Percentiles rank a stretch among this genome's conserved stretches.
Conservation (phyloP, 768 basidiomycete species). For the Tulasnella sp. region DNA sequence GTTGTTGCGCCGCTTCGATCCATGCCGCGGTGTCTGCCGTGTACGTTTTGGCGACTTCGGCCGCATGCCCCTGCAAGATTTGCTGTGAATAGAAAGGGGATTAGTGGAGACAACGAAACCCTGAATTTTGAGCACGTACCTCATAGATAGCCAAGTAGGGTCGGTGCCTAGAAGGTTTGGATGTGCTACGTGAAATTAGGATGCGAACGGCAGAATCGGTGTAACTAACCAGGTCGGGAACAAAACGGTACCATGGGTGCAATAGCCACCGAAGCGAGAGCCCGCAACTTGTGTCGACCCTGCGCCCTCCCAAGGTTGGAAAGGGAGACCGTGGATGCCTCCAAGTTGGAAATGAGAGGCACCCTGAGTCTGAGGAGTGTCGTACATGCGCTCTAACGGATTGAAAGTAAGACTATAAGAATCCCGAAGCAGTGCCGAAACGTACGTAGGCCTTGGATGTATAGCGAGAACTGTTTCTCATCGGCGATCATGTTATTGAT, state of each 20-base stretch:
- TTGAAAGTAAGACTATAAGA: constrained; percentile 2
- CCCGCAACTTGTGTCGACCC: constrained; percentile 34
- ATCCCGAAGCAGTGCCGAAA: constrained; percentile 20
- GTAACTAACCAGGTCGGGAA: constrained; percentile 26
- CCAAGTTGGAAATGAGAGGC: constrained; percentile 48
- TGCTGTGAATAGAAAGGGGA: constrained; percentile 41
- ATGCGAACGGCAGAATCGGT: background rate
- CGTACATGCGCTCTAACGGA: constrained; percentile 35
- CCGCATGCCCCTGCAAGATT: constrained; percentile 45
- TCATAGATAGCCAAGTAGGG: constrained; percentile 53
- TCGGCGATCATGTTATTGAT: constrained; percentile 47
- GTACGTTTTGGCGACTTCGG: constrained; percentile 46
- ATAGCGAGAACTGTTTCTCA: constrained; percentile 49
- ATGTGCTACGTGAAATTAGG: background rate
- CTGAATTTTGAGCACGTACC: constrained; percentile 38
- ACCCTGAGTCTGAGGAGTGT: constrained; percentile 37
- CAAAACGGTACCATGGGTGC: constrained; percentile 51
- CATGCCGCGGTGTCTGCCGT: constrained; percentile 34
- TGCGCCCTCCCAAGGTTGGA: constrained; percentile 45
- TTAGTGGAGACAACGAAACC: background rate
- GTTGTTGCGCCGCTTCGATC: constrained; percentile 39
- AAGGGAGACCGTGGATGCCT: constrained; percentile 54
- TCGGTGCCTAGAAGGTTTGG: constrained; percentile 56
- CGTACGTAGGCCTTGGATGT: constrained; percentile 51
- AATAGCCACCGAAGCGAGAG: constrained; percentile 48